Base-by-base conservation (phyloP, 805 yeast species). In the Wickerhamomyces bisporus region DNA sequence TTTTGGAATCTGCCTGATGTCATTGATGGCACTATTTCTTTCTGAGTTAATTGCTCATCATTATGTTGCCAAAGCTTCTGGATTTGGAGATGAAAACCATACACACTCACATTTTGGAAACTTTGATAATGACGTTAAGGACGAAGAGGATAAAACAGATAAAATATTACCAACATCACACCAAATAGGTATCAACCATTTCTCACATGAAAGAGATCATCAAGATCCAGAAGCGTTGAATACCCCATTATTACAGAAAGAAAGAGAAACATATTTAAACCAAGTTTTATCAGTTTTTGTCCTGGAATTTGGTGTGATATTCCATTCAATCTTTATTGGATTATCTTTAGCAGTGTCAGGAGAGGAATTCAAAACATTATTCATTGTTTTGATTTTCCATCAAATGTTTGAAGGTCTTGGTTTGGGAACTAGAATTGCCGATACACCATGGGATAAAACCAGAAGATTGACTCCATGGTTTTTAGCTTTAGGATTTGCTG, bases 381-480 rank as follows among this genome's bases (percentile, higher is more conserved):
- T 81, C 58, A 71, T 81, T 44, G 95, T 73, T n/a, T 46, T 73
- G 31, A 74, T 79, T 5, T 78, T 77, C 68, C 88, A 86, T 57
- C 95, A 86, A 61, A 68, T 79, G 67, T 86, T 86, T 54, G 95
- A 86, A 63, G 95, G 95, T 35, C 68, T 86, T 34, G 95, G 95
- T 42, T 66, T 86, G 47, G 95, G 95, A 18, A 73, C 91, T 8
- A 75, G 95, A 59, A 68, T 83, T 26, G 82, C 87, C 1, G 70
- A 68, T 23, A 67, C 76, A 1, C 51, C 62, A 23, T 55, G 60
- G 60, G 56, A 60, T 26, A 35, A 49, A 7, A 26, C 43, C 15
- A 65, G 59, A 49, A 64, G 68, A 45, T 62, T 52, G 47, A 71
- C 81, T 1, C 86, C 86, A 14, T 76, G 81, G 76, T n/a, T 73